Evolutionary conservation across 306 rosid genomes (phyloP).

Genomic region (Purshia tridentata): DNA sequence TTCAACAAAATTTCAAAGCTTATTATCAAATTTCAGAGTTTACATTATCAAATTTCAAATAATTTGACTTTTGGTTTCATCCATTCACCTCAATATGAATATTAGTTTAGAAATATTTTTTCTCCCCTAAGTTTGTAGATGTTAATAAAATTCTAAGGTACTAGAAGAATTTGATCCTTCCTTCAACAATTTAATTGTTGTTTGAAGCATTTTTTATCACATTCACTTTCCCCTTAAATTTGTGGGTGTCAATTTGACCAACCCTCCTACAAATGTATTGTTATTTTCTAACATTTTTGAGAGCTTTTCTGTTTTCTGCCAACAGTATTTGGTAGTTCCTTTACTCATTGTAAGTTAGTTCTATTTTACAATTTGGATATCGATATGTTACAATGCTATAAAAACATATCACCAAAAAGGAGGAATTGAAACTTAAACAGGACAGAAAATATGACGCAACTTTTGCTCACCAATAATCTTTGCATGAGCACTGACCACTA

Average conservation of each 20-base stretch:
- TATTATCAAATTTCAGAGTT: too few species aligned
- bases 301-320: neutral
- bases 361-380: neutral
- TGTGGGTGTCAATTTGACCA: too few species aligned
- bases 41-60: too few species aligned
- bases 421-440: neutral
- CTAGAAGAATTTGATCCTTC: neutral
- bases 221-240: too few species aligned
- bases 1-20: too few species aligned
- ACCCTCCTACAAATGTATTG: too few species aligned
- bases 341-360: neutral
- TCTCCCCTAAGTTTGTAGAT: neutral
- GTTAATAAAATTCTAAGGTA: neutral
- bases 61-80: too few species aligned
- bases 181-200: neutral
- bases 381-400: neutral
- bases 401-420: neutral
- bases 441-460: neutral
- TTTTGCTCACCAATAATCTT: constrained; percentile 58
- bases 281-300: too few species aligned
- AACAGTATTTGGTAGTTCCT: neutral
- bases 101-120: too few species aligned
- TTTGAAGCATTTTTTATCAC: too few species aligned
- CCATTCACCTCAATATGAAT: too few species aligned
- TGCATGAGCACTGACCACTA: constrained; percentile 78